These are phyloP conservation scores for Penicillium sp. DNA, from an alignment of 2,329 filamentous ascomycete genomes.

Conservation along the genomic window DNA sequence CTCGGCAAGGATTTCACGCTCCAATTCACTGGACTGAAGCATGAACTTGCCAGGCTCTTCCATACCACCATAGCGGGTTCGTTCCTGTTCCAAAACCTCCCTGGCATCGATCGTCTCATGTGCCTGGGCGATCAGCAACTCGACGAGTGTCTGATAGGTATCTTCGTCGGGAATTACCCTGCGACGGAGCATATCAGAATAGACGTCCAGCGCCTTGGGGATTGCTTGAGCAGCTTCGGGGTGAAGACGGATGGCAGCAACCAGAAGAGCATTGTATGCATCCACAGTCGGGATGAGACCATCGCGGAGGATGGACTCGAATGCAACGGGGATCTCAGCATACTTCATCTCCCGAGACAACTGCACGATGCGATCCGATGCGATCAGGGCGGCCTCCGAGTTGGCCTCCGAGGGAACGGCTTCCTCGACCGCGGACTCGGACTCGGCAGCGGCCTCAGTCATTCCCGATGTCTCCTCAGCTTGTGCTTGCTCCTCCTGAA, in stretches of 20 bases:
- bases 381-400: slow-evolving; percentile 67
- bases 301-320: slow-evolving; percentile 85
- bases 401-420: slow-evolving; percentile 53
- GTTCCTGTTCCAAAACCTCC: slow-evolving; percentile 76
- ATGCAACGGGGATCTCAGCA: slow-evolving; percentile 85
- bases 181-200: slow-evolving; percentile 91
- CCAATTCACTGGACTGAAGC: slow-evolving; percentile 83
- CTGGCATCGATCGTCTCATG: slow-evolving; percentile 77
- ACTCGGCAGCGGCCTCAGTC: slow-evolving; percentile 33
- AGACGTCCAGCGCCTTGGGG: slow-evolving; percentile 90
- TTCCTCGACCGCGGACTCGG: slow-evolving; percentile 34
- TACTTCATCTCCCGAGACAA: slow-evolving; percentile 74
- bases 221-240: slow-evolving; percentile 80
- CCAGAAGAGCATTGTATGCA: slow-evolving; percentile 90
- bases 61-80: slow-evolving; percentile 82
- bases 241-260: slow-evolving; percentile 82
- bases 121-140: slow-evolving; percentile 78
- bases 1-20: slow-evolving; percentile 82
- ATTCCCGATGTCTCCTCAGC: slow-evolving; percentile 43
- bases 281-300: slow-evolving; percentile 78
- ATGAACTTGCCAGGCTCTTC: slow-evolving; percentile 84
- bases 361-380: slow-evolving; percentile 77
- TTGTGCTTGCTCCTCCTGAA: slow-evolving; percentile 56
- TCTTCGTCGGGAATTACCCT: slow-evolving; percentile 79
- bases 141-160: slow-evolving; percentile 87